phyloP scores from a whole-genome alignment of 108 stramenopile genomes.

The Discostella pseudostelligera region DNA sequence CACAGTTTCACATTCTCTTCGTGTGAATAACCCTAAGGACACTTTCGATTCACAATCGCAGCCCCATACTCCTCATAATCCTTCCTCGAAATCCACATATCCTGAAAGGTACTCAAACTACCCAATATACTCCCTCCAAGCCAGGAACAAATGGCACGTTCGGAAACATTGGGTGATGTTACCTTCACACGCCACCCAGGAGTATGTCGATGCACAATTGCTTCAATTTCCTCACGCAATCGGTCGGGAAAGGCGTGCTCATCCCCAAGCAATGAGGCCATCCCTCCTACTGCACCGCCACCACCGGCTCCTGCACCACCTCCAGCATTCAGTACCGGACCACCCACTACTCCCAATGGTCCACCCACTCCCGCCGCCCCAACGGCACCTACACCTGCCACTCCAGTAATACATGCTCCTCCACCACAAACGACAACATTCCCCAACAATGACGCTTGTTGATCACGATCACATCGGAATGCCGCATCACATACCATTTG shows the following conservation, averaged over 20 bases:
- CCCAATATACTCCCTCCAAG: constrained; percentile 95
- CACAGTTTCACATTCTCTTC: too few species aligned
- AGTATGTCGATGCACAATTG: constrained; percentile 84
- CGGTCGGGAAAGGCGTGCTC: constrained; percentile 80
- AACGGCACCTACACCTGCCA: constrained; percentile 11
- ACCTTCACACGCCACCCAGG: constrained; percentile 89
- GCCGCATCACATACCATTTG: constrained; percentile 87
- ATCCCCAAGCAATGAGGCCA: constrained; percentile 46
- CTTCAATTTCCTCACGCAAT: constrained; percentile 75
- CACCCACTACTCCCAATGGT: too few species aligned
- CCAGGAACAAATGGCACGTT: constrained; percentile 85
- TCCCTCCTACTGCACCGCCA: not conserved
- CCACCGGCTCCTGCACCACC: too few species aligned
- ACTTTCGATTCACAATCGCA: constrained; percentile 92
- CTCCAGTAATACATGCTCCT: constrained; percentile 65
- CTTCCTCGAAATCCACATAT: constrained; percentile 93
- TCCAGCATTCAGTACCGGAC: too few species aligned
- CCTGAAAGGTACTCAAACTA: constrained; percentile 96
- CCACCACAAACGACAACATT: constrained; percentile 86
- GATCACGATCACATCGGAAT: constrained; percentile 86
- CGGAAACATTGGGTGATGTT: constrained; percentile 61
- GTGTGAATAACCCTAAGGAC: constrained; percentile 59
- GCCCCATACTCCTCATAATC: constrained; percentile 97
- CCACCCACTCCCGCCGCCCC: constrained; percentile 6
- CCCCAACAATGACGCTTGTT: constrained; percentile 77